A percentile compares a stretch with the other conserved stretches of the same genome.
Evolutionary conservation across 1,284 basidiomycete genomes (phyloP).

Genomic region (Cutaneotrichosporon sp.): DNA sequence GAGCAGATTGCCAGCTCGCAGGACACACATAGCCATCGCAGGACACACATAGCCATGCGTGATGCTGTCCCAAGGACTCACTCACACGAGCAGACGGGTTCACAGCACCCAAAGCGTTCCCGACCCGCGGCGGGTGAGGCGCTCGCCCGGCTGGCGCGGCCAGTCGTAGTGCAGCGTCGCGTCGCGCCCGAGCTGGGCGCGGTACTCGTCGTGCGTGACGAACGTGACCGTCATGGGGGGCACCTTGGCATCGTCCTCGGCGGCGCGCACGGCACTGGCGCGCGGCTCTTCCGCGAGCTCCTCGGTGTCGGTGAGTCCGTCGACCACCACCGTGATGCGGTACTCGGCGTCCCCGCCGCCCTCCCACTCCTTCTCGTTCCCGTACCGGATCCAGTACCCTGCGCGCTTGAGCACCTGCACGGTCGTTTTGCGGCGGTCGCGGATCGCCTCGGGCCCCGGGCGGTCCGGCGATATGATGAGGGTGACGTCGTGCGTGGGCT

Average conservation of each 20-base stretch:
- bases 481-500: background rate
- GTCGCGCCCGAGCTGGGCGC: background rate
- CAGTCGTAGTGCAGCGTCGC: background rate
- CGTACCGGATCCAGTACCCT: slow-evolving; percentile 1
- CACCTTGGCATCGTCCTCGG: background rate
- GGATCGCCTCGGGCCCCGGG: background rate
- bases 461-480: background rate
- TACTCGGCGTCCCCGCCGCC: background rate
- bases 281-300: background rate
- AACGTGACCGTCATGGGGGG: background rate
- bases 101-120: background rate
- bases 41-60: too few relatives aligned
- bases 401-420: background rate
- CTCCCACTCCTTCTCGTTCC: background rate
- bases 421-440: background rate
- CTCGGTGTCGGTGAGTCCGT: background rate
- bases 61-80: too few relatives aligned
- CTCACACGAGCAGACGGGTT: background rate
- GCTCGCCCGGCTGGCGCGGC: background rate
- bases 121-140: background rate
- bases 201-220: background rate
- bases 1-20: too few relatives aligned
- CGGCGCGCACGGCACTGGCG: background rate
- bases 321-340: slow-evolving; percentile 3
- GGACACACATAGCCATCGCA: too few relatives aligned